A percentile compares a stretch with the other conserved stretches of the same genome.
phyloP scores from a whole-genome alignment of 164 flowering plant species.

The Vitis rotundifolia region DNA sequence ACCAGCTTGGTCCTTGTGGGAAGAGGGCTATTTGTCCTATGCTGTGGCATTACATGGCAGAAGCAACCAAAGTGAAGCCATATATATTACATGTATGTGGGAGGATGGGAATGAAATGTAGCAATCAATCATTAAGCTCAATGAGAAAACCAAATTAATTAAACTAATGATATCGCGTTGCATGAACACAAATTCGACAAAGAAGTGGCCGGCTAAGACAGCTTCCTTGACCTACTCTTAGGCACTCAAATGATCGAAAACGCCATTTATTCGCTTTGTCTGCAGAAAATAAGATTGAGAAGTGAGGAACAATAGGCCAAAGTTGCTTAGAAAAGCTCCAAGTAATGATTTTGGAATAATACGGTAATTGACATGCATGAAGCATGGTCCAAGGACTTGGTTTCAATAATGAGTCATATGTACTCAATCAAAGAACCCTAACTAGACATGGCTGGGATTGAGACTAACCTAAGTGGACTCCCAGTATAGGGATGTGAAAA shows the following conservation, averaged over 20 bases:
- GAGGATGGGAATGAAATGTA: slow-evolving; percentile 25
- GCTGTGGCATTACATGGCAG: slow-evolving; percentile 28
- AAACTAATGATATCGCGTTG: slow-evolving; percentile 14
- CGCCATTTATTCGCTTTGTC: not conserved
- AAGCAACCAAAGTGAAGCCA: slow-evolving; percentile 22
- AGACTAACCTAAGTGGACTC: too few species aligned
- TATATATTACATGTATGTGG: slow-evolving; percentile 8
- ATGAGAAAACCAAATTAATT: slow-evolving; percentile 13
- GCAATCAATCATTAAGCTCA: slow-evolving; percentile 37
- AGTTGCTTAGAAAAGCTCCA: slow-evolving; percentile 2
- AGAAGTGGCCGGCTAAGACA: slow-evolving; percentile 60
- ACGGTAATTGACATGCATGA: not conserved
- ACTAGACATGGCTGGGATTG: too few species aligned
- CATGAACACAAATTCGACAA: slow-evolving; percentile 40
- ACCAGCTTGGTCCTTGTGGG: slow-evolving; percentile 10
- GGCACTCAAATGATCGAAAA: slow-evolving; percentile 10
- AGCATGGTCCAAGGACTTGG: not conserved
- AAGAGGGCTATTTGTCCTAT: slow-evolving; percentile 28
- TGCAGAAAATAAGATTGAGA: not conserved
- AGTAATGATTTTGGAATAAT: not conserved
- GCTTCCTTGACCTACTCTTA: slow-evolving; percentile 48
- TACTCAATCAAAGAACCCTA: too few species aligned
- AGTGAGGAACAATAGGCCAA: slow-evolving; percentile 13
- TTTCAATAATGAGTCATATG: too few species aligned
- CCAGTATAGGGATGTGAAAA: too few species aligned